A percentile compares a stretch with the other conserved stretches of the same genome.
phyloP scores from a whole-genome alignment of 306 rosid species.

The Malus orientalis region DNA sequence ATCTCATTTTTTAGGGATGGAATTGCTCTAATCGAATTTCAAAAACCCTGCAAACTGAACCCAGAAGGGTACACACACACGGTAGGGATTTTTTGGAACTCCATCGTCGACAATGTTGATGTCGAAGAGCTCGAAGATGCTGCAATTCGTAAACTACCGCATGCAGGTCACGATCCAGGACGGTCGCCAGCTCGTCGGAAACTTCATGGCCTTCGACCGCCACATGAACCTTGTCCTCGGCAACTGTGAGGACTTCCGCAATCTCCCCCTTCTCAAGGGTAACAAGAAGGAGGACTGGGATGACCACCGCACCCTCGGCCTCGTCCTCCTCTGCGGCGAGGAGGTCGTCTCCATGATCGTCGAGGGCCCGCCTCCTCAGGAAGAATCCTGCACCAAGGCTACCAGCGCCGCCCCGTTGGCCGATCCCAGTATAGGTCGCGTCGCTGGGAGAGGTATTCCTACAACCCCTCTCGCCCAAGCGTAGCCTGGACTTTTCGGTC shows the following conservation, averaged over 20 bases:
- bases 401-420: conserved; percentile 66
- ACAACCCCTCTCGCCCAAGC: conserved; percentile 82
- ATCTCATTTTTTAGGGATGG: no score
- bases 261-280: conserved; percentile 80
- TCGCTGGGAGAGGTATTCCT: conserved; percentile 36
- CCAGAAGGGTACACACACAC: no score
- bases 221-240: conserved; percentile 97
- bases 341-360: conserved; percentile 98
- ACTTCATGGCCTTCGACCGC: conserved; percentile 96
- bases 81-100: no score
- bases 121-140: conserved; percentile 99
- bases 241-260: conserved; percentile 92
- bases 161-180: conserved; percentile 93
- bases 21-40: no score
- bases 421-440: conserved; percentile 75
- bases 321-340: conserved; percentile 90
- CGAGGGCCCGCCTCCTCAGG: conserved; percentile 93
- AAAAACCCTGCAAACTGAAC: no score
- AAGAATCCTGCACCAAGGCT: conserved; percentile 78
- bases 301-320: conserved; percentile 89
- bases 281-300: conserved; percentile 74
- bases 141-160: conserved; percentile 82
- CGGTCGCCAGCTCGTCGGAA: conserved; percentile 89
- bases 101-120: conserved; percentile 59
- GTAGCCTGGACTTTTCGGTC: conserved; percentile 86